Evolutionary conservation across 2,329 filamentous ascomycete genomes (phyloP), one percentile per base, ranked within the genome.

Genomic region (Hirsutella rhossiliensis): DNA sequence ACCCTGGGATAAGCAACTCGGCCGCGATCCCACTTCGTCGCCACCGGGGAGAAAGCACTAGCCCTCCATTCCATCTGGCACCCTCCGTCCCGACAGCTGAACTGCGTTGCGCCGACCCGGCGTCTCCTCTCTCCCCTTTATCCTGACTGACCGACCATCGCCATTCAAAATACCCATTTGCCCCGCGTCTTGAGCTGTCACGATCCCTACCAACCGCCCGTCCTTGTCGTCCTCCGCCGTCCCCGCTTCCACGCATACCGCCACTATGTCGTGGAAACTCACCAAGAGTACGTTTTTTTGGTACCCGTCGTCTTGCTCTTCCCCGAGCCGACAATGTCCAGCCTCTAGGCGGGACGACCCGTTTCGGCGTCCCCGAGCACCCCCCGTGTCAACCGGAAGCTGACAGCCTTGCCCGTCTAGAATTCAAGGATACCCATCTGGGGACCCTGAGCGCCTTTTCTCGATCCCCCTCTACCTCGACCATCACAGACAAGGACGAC

Each of bases 371-470:
- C 23, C 2, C 23, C 23, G 23, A 27, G 23, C 5, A 4, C 5
- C 23, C 19, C 12, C 17, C 18, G 34, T 20, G 12, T 30, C 19
- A n/a, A 15, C 30, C 38, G 40, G 17, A 29, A 18, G 43, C 55
- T 62, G 44, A 61, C 51, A 40, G 41, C 38, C 43, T 23, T 6
- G 38, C 23, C 11, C 20, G 11, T 38, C 45, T 48, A 67, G 64
- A 97, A 69, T 76, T 98, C 63, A 97, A 97, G 75, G 90, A 97
- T 68, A 97, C 90, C 62, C 92, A 97, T 71, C 73, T 97, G 61
- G 87, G 87, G 51, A 87, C 89, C 58, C 75, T 95, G 56, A 88
- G 84, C 67, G 84, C 85, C 53, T 95, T 95, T 67, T 88, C 88
- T 53, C 84, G 90, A 57, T 92, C 88, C 41, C 88, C 90, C 28